Conservation (phyloP, 106 monocot species). For the Agapanthus africanus region DNA sequence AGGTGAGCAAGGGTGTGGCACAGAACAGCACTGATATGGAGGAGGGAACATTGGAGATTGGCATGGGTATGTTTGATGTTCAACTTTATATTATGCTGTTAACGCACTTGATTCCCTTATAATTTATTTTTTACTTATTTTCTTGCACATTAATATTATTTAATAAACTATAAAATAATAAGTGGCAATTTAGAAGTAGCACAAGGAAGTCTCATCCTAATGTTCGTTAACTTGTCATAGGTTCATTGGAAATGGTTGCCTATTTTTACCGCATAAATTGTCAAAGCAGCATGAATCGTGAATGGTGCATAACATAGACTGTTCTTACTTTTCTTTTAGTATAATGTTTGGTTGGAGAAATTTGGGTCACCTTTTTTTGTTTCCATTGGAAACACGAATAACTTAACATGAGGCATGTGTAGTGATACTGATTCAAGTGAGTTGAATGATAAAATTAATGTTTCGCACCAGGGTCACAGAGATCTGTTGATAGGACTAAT, state of each 20-base stretch:
- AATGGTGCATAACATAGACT: not conserved
- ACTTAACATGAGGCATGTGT: too few species aligned
- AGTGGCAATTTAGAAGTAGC: too few species aligned
- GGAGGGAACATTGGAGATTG: too few species aligned
- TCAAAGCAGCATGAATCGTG: not conserved
- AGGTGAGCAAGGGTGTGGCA: slow-evolving; percentile 42
- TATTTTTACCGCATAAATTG: too few species aligned
- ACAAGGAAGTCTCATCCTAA: too few species aligned
- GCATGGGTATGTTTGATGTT: too few species aligned
- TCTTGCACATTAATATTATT: too few species aligned
- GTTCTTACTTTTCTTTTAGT: not conserved
- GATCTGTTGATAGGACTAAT: not conserved
- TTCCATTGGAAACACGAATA: not conserved
- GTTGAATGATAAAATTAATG: not conserved
- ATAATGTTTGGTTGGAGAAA: not conserved
- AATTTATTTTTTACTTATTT: too few species aligned
- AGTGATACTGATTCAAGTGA: not conserved
- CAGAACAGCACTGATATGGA: slow-evolving; percentile 48
- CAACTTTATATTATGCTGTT: not conserved
- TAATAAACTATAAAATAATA: too few species aligned
- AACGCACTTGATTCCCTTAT: not conserved
- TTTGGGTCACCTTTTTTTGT: not conserved
- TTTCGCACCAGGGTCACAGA: not conserved
- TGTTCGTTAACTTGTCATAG: too few species aligned
- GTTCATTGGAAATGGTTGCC: too few species aligned